phyloP scores from a whole-genome alignment of 768 basidiomycete species.

The Lentinula boryana region DNA sequence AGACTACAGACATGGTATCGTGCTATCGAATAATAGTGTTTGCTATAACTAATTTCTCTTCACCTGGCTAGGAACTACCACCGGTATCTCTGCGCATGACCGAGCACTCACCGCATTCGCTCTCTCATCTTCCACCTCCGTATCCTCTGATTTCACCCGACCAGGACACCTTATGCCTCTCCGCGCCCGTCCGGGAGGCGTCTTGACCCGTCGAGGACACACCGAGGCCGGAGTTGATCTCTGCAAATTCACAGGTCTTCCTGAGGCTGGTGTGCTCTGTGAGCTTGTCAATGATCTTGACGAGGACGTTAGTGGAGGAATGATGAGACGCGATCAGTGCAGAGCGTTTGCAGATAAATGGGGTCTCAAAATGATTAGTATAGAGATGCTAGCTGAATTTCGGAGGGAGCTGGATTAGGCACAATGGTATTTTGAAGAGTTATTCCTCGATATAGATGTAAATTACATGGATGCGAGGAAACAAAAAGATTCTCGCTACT shows the following conservation, averaged over 20 bases:
- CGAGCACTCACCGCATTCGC: constrained; percentile 82
- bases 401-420: constrained; percentile 18
- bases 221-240: constrained; percentile 90
- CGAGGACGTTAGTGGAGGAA: constrained; percentile 79
- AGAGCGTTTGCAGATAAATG: constrained; percentile 84
- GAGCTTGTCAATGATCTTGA: constrained; percentile 98
- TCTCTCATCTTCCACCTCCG: constrained; percentile 56
- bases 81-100: constrained; percentile 96
- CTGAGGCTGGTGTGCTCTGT: constrained; percentile 79
- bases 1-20: constrained; percentile 82
- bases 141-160: constrained; percentile 71
- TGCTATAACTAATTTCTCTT: not conserved
- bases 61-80: constrained; percentile 64
- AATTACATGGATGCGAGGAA: not conserved
- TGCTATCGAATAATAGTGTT: constrained; percentile 1
- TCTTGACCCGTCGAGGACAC: constrained; percentile 84
- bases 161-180: constrained; percentile 97
- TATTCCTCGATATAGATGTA: not conserved
- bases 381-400: constrained; percentile 71
- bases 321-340: constrained; percentile 95
- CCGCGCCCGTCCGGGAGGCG: constrained; percentile 80
- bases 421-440: not conserved
- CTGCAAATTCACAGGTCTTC: constrained; percentile 66
- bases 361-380: constrained; percentile 92
- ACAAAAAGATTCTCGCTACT: not conserved